A percentile compares a stretch with the other conserved stretches of the same genome.
Evolutionary conservation across 495 filamentous ascomycete genomes (phyloP).

Genomic region (Thozetella sp.): DNA sequence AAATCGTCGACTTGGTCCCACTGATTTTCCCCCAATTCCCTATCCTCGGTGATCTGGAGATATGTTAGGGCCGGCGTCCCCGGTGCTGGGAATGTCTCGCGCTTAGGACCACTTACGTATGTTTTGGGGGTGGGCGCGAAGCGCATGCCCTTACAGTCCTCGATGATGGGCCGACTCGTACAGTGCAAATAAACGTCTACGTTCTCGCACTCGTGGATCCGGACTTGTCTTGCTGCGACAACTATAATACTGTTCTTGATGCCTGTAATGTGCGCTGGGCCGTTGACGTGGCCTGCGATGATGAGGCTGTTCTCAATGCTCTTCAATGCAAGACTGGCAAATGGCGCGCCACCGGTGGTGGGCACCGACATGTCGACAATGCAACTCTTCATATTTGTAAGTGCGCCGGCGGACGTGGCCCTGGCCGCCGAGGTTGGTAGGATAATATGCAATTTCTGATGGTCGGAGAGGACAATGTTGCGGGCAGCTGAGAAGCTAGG

Average conservation of each 20-base stretch:
- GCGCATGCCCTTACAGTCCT: conserved; percentile 76
- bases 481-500: conserved; percentile 62
- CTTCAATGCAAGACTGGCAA: conserved; percentile 74
- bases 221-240: conserved; percentile 77
- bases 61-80: not conserved
- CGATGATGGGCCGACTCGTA: conserved; percentile 86
- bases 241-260: conserved; percentile 76
- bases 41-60: conserved; percentile 28
- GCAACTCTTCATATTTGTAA: conserved; percentile 72
- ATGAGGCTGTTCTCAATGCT: conserved; percentile 69
- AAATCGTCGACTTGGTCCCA: conserved; percentile 96
- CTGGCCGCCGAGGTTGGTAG: conserved; percentile 68
- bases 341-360: conserved; percentile 60
- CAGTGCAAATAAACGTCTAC: conserved; percentile 84
- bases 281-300: conserved; percentile 74
- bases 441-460: conserved; percentile 67
- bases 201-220: conserved; percentile 83
- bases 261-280: conserved; percentile 79
- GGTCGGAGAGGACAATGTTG: conserved; percentile 65
- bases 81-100: not conserved
- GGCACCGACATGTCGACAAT: conserved; percentile 78
- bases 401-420: conserved; percentile 68
- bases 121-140: conserved; percentile 74
- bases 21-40: conserved; percentile 52
- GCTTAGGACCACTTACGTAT: conserved; percentile 58